Evolutionary conservation across 2,329 filamentous ascomycete genomes (phyloP).

Genomic region (Chaetomium sp.): DNA sequence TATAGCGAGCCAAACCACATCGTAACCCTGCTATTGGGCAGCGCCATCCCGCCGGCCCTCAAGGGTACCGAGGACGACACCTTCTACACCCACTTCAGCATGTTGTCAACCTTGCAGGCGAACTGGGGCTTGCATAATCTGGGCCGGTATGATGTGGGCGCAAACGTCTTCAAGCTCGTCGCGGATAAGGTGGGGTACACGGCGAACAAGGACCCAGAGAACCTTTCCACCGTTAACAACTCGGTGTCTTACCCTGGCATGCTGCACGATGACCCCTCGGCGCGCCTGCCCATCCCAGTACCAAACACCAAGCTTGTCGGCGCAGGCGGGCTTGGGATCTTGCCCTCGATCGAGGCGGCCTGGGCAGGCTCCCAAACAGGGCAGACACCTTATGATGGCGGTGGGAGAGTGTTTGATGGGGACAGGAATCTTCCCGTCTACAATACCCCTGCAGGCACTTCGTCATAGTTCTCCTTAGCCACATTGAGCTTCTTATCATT

Average conservation of each 20-base stretch:
- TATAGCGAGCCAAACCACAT: constrained; percentile 57
- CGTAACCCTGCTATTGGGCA: constrained; percentile 57
- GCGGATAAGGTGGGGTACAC: constrained; percentile 34
- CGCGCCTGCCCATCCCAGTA: constrained; percentile 41
- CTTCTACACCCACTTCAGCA: constrained; percentile 51
- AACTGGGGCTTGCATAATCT: constrained; percentile 49
- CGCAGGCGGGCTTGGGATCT: constrained; percentile 46
- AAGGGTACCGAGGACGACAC: constrained; percentile 55
- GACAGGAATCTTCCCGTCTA: constrained; percentile 45
- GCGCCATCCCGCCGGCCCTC: constrained; percentile 50
- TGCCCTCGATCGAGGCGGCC: constrained; percentile 38
- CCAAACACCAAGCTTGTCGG: constrained; percentile 49
- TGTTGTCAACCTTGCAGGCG: constrained; percentile 45
- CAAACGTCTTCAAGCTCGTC: constrained; percentile 38
- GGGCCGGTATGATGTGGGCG: constrained; percentile 47
- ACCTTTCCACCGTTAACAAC: constrained; percentile 42
- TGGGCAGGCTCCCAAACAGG: constrained; percentile 39
- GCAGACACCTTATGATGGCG: constrained; percentile 51
- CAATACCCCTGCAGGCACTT: constrained; percentile 31
- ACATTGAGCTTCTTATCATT: not conserved
- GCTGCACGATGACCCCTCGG: constrained; percentile 42
- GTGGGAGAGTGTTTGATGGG: constrained; percentile 48
- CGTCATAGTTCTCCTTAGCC: not conserved
- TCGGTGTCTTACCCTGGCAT: constrained; percentile 48
- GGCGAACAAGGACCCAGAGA: constrained; percentile 42